Conservation (phyloP, 73 alveolate species). For the Tetrahymena borealis region DNA sequence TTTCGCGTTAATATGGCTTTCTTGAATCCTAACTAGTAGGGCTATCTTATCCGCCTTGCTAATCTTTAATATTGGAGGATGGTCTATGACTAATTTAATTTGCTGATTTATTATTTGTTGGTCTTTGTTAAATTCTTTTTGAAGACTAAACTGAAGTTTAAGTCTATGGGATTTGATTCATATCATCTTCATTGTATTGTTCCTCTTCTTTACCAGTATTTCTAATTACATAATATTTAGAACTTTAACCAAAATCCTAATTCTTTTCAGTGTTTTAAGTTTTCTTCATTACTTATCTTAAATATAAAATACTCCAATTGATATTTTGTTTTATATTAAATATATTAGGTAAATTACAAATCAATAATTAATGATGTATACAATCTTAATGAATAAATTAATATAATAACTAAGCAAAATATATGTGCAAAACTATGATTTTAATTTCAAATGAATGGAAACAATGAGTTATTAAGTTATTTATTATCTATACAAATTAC, state of each 20-base stretch:
- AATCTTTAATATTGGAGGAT: not conserved
- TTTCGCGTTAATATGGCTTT: not conserved
- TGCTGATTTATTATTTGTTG: not conserved
- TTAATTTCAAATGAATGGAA: no score
- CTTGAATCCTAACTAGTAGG: not conserved
- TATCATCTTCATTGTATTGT: not conserved
- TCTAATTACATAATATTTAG: not conserved
- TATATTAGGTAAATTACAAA: no score
- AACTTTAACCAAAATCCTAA: not conserved
- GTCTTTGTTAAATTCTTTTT: not conserved
- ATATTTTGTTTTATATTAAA: not conserved
- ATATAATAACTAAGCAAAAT: no score
- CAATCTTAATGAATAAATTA: no score
- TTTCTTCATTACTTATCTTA: not conserved
- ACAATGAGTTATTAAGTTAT: no score
- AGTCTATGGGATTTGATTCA: not conserved
- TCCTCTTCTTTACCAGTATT: not conserved
- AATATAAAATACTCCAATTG: not conserved
- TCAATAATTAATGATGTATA: no score
- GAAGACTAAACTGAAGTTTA: not conserved
- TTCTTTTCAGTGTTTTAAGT: not conserved
- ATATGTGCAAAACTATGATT: no score
- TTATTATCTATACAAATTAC: no score
- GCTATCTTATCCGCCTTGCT: not conserved
- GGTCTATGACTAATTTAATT: not conserved